Evolutionary conservation across 2,329 filamentous ascomycete genomes (phyloP).

Genomic region (Alternaria solani): DNA sequence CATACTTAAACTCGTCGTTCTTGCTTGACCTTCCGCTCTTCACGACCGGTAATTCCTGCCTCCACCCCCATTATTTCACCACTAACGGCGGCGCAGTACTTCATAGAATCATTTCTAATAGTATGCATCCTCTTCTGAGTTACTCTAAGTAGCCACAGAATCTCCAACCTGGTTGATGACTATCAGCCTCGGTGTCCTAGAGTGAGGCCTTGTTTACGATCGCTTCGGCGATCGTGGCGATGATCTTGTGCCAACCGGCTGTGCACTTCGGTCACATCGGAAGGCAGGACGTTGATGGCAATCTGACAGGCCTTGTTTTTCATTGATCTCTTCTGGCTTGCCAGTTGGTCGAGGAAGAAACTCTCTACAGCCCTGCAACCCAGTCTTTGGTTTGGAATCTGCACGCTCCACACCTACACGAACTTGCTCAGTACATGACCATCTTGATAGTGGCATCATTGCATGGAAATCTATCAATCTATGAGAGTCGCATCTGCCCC

Average conservation of each 20-base stretch:
- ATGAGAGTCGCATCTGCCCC: not conserved
- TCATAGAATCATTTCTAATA: slow-evolving; percentile 76
- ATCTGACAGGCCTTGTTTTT: slow-evolving; percentile 77
- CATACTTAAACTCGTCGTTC: not conserved
- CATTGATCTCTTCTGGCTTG: slow-evolving; percentile 45
- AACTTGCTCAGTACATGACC: not conserved
- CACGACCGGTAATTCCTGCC: slow-evolving; percentile 12
- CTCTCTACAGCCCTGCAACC: no score
- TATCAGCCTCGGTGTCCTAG: slow-evolving; percentile 82
- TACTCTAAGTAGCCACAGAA: slow-evolving; percentile 92
- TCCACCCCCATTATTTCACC: not conserved
- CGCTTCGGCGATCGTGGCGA: slow-evolving; percentile 88
- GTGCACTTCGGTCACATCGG: slow-evolving; percentile 79
- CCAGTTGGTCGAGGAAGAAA: slow-evolving; percentile 45
- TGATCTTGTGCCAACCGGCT: slow-evolving; percentile 84
- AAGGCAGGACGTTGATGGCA: slow-evolving; percentile 81
- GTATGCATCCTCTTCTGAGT: slow-evolving; percentile 92
- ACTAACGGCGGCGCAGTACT: slow-evolving; percentile 18
- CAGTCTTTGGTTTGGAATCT: not conserved
- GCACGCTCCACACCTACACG: not conserved
- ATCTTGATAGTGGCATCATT: not conserved
- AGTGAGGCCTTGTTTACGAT: slow-evolving; percentile 75
- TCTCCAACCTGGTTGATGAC: slow-evolving; percentile 92
- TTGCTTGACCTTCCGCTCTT: no score
- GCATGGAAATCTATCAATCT: not conserved